A percentile compares a stretch with the other conserved stretches of the same genome.
phyloP scores from a whole-genome alignment of 768 basidiomycete genomes.

The Tricholoma furcatifolium region DNA sequence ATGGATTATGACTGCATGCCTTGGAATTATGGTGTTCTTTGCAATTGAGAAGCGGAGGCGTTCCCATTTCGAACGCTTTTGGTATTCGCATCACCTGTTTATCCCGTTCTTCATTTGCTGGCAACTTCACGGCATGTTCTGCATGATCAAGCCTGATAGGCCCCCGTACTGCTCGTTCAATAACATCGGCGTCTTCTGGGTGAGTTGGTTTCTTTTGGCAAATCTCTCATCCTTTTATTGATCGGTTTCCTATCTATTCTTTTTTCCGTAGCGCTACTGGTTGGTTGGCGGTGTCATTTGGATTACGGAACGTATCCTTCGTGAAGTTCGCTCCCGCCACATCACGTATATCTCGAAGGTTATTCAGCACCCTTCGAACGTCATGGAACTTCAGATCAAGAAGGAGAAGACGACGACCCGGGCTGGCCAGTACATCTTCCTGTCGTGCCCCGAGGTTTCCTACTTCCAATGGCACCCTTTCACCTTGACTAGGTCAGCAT shows the following conservation, averaged over 20 bases:
- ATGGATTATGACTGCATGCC: conserved; percentile 80
- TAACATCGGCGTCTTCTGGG: conserved; percentile 94
- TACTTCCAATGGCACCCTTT: conserved; percentile 99
- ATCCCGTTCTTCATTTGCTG: conserved; percentile 90
- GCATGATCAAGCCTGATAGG: conserved; percentile 91
- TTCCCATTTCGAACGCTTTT: conserved; percentile 84
- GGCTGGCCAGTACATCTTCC: conserved; percentile 93
- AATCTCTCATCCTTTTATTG: neutral
- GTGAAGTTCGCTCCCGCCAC: conserved; percentile 90
- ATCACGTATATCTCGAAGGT: conserved; percentile 92
- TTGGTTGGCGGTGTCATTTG: conserved; percentile 83
- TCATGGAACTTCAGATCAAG: conserved; percentile 96
- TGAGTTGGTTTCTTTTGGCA: conserved; percentile 35
- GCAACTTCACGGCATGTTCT: conserved; percentile 97
- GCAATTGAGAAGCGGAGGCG: conserved; percentile 79
- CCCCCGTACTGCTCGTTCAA: conserved; percentile 85
- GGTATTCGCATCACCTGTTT: conserved; percentile 89
- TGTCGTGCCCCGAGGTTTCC: conserved; percentile 86
- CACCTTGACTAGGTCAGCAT: conserved; percentile 75
- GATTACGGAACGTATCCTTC: conserved; percentile 85
- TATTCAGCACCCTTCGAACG: conserved; percentile 92
- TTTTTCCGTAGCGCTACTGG: conserved; percentile 75
- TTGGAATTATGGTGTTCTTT: conserved; percentile 82
- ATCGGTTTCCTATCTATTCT: neutral
- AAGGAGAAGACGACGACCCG: conserved; percentile 84